Conservation (phyloP, 257 asterid genomes). For the Rauvolfia tetraphylla region DNA sequence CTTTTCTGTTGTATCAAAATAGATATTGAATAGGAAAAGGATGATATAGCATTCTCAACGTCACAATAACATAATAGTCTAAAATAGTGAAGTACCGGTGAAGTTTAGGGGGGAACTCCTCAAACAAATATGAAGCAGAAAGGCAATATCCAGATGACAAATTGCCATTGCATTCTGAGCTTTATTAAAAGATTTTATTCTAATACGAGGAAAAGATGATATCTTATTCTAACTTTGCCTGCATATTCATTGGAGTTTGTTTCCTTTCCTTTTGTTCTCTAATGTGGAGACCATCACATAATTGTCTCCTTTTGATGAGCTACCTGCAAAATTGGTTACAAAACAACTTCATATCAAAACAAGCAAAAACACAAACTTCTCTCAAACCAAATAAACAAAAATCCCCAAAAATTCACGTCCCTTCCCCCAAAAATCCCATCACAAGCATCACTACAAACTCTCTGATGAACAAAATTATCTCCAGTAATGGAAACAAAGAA, state of each 20-base stretch:
- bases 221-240: not conserved
- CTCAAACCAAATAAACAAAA: too few species aligned
- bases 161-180: not conserved
- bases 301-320: not conserved
- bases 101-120: constrained; percentile 16
- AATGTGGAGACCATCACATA: not conserved
- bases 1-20: too few species aligned
- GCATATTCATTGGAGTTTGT: not conserved
- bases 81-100: not conserved
- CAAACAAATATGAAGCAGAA: not conserved
- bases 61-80: not conserved
- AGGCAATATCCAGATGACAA: not conserved
- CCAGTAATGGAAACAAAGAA: not conserved
- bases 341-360: not conserved
- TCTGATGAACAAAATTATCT: too few species aligned
- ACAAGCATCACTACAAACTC: too few species aligned
- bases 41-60: not conserved
- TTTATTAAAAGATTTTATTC: too few species aligned
- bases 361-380: too few species aligned
- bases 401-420: too few species aligned
- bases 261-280: not conserved
- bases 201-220: not conserved
- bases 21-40: too few species aligned
- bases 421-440: too few species aligned
- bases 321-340: not conserved